Base-by-base conservation (phyloP, 2,329 filamentous ascomycete species). In the Akanthomyces lecanii region DNA sequence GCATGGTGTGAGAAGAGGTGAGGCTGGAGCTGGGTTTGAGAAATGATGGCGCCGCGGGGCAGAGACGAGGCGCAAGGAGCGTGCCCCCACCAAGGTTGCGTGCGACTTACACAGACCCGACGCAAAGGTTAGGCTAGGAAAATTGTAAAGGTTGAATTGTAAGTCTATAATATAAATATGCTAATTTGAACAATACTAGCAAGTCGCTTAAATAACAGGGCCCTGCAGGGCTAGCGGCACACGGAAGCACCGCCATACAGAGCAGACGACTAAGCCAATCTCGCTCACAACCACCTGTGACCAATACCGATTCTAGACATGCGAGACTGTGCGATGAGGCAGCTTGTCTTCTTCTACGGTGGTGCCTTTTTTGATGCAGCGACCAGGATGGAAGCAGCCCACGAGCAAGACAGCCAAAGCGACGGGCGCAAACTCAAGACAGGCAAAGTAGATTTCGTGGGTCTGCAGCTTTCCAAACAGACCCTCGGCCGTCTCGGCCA, bases 341-440 rank as follows among this genome's bases (percentile, higher is more conserved):
- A 55, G 16, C 30, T 48, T 58, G 28, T 63, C 25, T 3, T 64
- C 50, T 12, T 55, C 25, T 2, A 25, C 36, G 16, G 30, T 14
- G 4, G 8, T 30, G 5, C 42, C 25, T 23, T 36, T 63, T 4
- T 60, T 63, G 2, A 73, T 64, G 55, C 72, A 77, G 64, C 75
- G 69, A 30, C 79, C 79, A 3, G 79, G 79, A 72, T 80, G 76
- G 75, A 75, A 81, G 16, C 71, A 67, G 0, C 73, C 75, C 65
- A 84, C 74, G 44, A 83, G 59, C 53, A 75, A 72, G 6, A 83
- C 76, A 0, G 81, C 80, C 23, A 82, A 65, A 0, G 79, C 79
- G n/a, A 85, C 76, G 0, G 81, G 82, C 56, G 78, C 77, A 70
- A 84, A 85, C 65, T 85, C 82, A 48, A 85, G 71, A 45, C 75